Evolutionary conservation across 768 basidiomycete species (phyloP), one percentile per base, ranked within the genome.

Genomic region (Boletus speciosus): DNA sequence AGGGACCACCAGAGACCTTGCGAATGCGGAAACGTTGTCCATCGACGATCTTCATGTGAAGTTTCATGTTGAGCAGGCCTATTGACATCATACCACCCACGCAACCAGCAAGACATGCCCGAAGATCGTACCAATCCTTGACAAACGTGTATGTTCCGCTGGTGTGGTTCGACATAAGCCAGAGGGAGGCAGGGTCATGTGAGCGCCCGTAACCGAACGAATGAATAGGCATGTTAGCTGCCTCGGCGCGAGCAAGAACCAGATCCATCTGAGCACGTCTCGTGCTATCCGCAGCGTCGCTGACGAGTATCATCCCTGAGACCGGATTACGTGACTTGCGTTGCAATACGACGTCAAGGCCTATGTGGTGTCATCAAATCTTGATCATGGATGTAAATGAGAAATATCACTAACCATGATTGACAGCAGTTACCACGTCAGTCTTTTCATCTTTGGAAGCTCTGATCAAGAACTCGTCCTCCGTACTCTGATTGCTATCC

Each of bases 121-220:
- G 85, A 31, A 98, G 84, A 69, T 98, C 92, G 68, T 98, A 95
- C 90, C 95, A 98, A 67, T 97, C 96, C 73, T 90, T 91, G 56
- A 98, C 93, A 63, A 97, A 99, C 5, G 95, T 98, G 74, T 98
- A 98, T 29, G 94, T 97, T 25, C 97, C 97, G 59, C 84, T 84
- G 3, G 97, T 98, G 70, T 98, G 94, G 70, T 98, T 98, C 10
- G 95, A 98, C 81, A 99, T 95, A 43, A 98, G 84, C 97, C 97
- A 98, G 34, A 99, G 81, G 7, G 94, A 96, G 14, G 93, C 93
- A 16, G 97, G 97, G 70, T 98, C 97, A 67, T 98, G 97, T 15
- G 93, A 90, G 55, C 92, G 90, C 27, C 95, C 96, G 65, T 96
- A 99, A 48, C 97, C 97, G 60, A 99, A 88, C 4, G 95, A 90